phyloP scores from a whole-genome alignment of 176 grass and related monocot species.

The Bolboschoenus planiculmis region DNA sequence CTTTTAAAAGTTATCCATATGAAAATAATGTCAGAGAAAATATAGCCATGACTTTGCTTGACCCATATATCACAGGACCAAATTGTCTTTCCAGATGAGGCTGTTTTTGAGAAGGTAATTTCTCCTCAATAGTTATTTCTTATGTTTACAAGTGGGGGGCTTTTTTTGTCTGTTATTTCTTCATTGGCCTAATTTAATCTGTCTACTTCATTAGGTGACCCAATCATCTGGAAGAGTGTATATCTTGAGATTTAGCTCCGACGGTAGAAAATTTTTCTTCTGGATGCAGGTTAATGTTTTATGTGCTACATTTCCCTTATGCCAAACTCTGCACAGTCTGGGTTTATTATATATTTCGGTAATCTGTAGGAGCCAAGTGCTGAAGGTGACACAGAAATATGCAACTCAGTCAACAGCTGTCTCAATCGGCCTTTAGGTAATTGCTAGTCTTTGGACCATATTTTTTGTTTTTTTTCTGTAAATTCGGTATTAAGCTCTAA shows the following conservation, averaged over 20 bases:
- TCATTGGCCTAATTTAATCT: constrained; percentile 1
- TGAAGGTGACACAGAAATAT: constrained; percentile 59
- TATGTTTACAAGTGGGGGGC: background rate
- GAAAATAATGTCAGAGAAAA: constrained; percentile 18
- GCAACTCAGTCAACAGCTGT: constrained; percentile 63
- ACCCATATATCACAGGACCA: constrained; percentile 60
- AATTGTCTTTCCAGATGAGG: constrained; percentile 93
- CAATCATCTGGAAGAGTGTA: constrained; percentile 92
- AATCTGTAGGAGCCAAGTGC: constrained; percentile 57
- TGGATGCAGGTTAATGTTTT: constrained; percentile 84
- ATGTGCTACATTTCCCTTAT: constrained; percentile 12
- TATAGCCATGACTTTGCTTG: constrained; percentile 1
- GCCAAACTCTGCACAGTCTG: background rate
- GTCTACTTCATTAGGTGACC: constrained; percentile 53
- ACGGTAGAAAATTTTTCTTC: constrained; percentile 82
- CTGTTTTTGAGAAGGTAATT: constrained; percentile 88
- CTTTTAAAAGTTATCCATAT: background rate
- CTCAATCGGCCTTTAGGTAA: constrained; percentile 84
- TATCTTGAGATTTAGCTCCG: constrained; percentile 81
- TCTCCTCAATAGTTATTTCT: background rate
- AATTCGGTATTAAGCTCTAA: background rate
- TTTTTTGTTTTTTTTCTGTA: constrained; percentile 19
- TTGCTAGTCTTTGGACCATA: constrained; percentile 18
- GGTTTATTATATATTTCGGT: background rate
- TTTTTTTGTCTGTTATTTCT: background rate